These are phyloP conservation scores for Aspergillus sp. DNA, from an alignment of 2,329 filamentous ascomycete genomes.

Conservation along the genomic window DNA sequence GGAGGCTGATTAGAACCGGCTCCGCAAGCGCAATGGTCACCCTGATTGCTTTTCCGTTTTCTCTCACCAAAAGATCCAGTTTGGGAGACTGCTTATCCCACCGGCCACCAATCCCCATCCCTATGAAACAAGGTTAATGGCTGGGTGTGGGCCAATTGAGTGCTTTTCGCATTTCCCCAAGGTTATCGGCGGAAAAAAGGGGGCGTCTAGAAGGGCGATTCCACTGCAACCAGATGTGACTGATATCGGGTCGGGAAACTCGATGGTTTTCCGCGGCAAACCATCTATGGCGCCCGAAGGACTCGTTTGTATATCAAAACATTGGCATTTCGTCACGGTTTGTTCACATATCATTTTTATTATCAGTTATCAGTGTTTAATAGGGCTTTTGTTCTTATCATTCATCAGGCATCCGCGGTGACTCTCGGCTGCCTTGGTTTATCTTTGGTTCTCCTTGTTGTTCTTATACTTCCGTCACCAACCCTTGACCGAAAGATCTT, in stretches of 20 bases:
- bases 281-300: slow-evolving; percentile 13
- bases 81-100: too few species aligned
- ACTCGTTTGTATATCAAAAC: slow-evolving; percentile 29
- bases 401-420: not conserved
- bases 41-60: too few species aligned
- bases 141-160: slow-evolving; percentile 16
- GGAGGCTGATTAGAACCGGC: too few species aligned
- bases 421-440: not conserved
- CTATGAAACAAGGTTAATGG: not conserved
- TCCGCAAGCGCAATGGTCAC: too few species aligned
- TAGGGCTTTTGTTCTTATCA: not conserved
- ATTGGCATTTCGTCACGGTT: slow-evolving; percentile 5
- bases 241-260: slow-evolving; percentile 26
- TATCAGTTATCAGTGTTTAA: too few species aligned
- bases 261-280: slow-evolving; percentile 32
- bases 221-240: too few species aligned
- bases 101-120: too few species aligned
- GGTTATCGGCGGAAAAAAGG: slow-evolving; percentile 27
- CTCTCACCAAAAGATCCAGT: too few species aligned
- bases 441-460: not conserved
- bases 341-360: too few species aligned
- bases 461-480: not conserved
- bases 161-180: slow-evolving; percentile 18
- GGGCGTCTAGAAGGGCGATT: slow-evolving; percentile 16
- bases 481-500: not conserved